phyloP scores from a whole-genome alignment of 345 rosid genomes.

The Salix purpurea region DNA sequence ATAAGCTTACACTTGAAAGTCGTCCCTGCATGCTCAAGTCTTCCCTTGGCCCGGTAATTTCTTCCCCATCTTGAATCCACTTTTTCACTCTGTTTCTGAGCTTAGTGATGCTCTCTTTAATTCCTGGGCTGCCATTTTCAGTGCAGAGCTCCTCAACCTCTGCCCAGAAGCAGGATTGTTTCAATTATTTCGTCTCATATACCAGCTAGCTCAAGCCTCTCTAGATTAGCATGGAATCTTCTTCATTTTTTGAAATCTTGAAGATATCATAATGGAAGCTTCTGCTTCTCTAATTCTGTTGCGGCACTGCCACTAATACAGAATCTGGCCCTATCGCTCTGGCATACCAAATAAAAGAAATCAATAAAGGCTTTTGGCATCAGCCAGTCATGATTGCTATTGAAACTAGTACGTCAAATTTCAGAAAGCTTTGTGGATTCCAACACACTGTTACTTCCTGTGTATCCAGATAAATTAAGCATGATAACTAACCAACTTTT shows the following conservation, averaged over 20 bases:
- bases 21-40: no score
- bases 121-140: not conserved
- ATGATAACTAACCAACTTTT: not conserved
- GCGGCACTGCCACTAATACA: slow-evolving; percentile 47
- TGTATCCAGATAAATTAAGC: not conserved
- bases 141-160: slow-evolving; percentile 63
- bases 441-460: not conserved
- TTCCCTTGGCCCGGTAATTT: not conserved
- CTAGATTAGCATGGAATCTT: slow-evolving; percentile 61
- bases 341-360: slow-evolving; percentile 2
- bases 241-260: slow-evolving; percentile 28
- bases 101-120: not conserved
- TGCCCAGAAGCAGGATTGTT: slow-evolving; percentile 72
- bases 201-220: slow-evolving; percentile 63
- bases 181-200: slow-evolving; percentile 58
- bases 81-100: slow-evolving; percentile 16
- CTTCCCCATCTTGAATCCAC: slow-evolving; percentile 29
- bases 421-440: not conserved
- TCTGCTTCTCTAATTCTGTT: slow-evolving; percentile 47
- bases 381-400: not conserved
- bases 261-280: slow-evolving; percentile 63
- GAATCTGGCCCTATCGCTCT: slow-evolving; percentile 54
- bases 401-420: not conserved
- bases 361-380: not conserved
- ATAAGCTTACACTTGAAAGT: no score